Base-by-base conservation (phyloP, 768 basidiomycete genomes). In the Phallus indusiatus region DNA sequence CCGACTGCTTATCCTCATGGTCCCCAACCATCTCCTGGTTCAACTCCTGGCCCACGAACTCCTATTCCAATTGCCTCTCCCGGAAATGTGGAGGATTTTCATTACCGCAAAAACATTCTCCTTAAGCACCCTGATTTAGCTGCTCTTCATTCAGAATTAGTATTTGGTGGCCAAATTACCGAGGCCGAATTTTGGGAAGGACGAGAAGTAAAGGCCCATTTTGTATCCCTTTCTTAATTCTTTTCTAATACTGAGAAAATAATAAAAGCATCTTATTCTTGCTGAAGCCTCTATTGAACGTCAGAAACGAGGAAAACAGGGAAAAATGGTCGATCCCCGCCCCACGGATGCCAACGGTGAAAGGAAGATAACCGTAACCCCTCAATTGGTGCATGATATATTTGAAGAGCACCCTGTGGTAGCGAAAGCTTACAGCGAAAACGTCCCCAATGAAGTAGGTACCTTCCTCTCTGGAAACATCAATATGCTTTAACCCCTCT, bases 171-270 rank as follows among this genome's bases (percentile, higher is more conserved):
- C 10, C 86, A 90, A 63, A 88, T 99, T 33, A 87, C 86, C 1
- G 94, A 98, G 71, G 81, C 83, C 0, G 96, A 99, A 64, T 99
- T 98, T 70, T 98, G 96, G 96, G 93, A 94, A 61, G 92, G 93
- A 34, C 79, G 96, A 67, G 89, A 96, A 81, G 92, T 96, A 68
- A 55, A 35, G 51, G 35, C 61, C 57, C 52, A 49, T 56, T 63
- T 53, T 57, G 64, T 67, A 36, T 53, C 56, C 64, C 60, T 55
- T 35, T 63, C 37, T 48, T 48, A 22, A 35, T 22, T 53, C 63
- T 60, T 66, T 67, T 20, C 63, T 73, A 59, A 69, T 68, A 11
- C n/a, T 42, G 66, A 66, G 54, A 60, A 63, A 36, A 61, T 52
- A 24, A 17, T 10, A 36, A 20, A 61, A 92, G 90, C 84, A 90